Evolutionary conservation across 768 basidiomycete genomes (phyloP).

Genomic region (Kwoniella dendrophila): DNA sequence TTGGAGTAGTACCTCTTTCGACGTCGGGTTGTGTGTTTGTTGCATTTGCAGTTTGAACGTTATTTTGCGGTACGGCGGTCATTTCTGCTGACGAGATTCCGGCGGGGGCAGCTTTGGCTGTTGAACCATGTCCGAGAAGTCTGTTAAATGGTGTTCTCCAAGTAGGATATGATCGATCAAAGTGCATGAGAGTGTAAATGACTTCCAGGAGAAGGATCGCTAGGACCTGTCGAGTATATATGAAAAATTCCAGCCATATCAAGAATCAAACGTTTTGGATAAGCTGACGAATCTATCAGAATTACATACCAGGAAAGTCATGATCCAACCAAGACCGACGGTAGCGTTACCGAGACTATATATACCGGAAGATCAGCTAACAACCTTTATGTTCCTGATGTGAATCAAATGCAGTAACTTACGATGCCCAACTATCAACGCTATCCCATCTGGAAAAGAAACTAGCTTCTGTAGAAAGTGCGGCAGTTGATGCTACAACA

Average conservation of each 20-base stretch:
- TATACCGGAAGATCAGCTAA: background rate
- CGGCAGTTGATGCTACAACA: constrained; percentile 24
- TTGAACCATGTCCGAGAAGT: constrained; percentile 26
- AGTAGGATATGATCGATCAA: constrained; percentile 22
- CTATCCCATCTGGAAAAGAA: constrained; percentile 22
- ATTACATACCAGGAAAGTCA: constrained; percentile 37
- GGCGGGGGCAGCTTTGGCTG: too few species aligned
- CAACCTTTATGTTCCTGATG: background rate
- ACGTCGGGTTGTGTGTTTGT: too few species aligned
- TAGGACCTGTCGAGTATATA: constrained; percentile 11
- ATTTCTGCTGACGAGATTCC: too few species aligned
- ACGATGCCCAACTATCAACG: constrained; percentile 16
- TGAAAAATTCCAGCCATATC: too few species aligned
- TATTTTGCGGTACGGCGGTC: too few species aligned
- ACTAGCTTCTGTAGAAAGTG: constrained; percentile 22
- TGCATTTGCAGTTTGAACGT: too few species aligned
- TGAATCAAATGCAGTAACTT: background rate
- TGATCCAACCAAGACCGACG: constrained; percentile 41
- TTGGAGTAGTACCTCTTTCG: too few species aligned
- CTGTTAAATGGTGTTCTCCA: constrained; percentile 43
- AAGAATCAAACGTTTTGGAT: too few species aligned
- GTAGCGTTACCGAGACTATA: constrained; percentile 33
- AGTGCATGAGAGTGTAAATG: constrained; percentile 36
- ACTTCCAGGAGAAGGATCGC: constrained; percentile 41
- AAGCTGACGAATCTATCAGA: too few species aligned